Evolutionary conservation across 805 yeast species (phyloP), one percentile per base, ranked within the genome.

Genomic region (Candida maltosa): DNA sequence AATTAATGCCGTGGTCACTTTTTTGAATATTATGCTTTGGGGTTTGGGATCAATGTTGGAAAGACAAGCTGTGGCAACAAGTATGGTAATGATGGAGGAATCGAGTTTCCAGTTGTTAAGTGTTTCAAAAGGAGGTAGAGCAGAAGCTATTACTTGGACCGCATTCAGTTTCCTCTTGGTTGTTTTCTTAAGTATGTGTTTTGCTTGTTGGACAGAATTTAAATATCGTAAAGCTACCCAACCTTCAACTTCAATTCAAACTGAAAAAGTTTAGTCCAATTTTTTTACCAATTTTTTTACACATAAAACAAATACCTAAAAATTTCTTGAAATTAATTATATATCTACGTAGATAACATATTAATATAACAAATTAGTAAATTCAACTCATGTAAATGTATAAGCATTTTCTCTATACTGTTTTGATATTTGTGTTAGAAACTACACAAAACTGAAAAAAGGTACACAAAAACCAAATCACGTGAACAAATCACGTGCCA

Each of bases 11-110:
- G 46, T 27, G 6, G 4, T 72, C 18, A 56, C 72, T 14, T 53
- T 65, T 0, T 39, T 60, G 0, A 45, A 65, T 30, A 60, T 68
- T 4, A 49, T 79, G 3, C 28, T 78, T 2, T 79, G 84, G 83
- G 85, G 83, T 0, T 55, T 78, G 19, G 84, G 84, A 2, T 65
- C 84, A 1, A 78, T 80, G 74, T 70, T 83, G 63, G 70, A 71
- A 32, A 78, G 76, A 46, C 76, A 79, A 33, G 82, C 83, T 0
- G 65, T 69, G 0, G 60, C 60, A 25, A 58, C 80, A 2, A 67
- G 74, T 4, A 46, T 50, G 6, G 45, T 51, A n/a, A 48, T 79
- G 21, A 65, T 76, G 1, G 68, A 70, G 3, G 54, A 62, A 1
- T 67, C 82, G 9, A 75, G 82, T 14, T 65, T 78, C 72, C 58